Percentiles rank a stretch among this genome's conserved stretches.
phyloP scores from a whole-genome alignment of 352 stramenopile species.

The Thraustochytrium sp. region DNA sequence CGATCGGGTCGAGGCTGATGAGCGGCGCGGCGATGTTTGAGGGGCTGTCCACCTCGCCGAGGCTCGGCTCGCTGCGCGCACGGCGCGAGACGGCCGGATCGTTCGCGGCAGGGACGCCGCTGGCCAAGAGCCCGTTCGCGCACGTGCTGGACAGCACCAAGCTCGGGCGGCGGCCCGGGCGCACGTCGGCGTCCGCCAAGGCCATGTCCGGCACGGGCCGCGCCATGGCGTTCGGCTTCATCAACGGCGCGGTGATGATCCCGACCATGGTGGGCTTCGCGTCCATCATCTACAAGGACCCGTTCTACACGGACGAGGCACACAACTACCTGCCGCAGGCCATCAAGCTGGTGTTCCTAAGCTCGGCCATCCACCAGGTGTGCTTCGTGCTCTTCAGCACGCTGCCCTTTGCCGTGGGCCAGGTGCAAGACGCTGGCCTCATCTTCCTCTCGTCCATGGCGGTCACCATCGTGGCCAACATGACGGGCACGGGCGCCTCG shows the following conservation, averaged over 20 bases:
- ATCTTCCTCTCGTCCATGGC: constrained; percentile 95
- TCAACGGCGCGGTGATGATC: constrained; percentile 41
- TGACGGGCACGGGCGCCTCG: constrained; percentile 56
- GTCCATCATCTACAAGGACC: constrained; percentile 61
- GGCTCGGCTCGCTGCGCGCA: neutral
- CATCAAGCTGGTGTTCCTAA: constrained; percentile 92
- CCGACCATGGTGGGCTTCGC: constrained; percentile 43
- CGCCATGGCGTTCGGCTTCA: constrained; percentile 8
- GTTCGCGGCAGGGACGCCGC: neutral
- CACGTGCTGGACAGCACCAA: neutral
- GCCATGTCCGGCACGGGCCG: neutral
- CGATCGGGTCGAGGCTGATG: neutral
- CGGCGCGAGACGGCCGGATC: neutral
- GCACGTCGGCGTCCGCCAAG: neutral
- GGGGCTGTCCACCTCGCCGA: neutral
- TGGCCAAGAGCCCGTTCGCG: neutral
- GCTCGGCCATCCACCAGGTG: constrained; percentile 88
- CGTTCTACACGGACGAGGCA: constrained; percentile 67
- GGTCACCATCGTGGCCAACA: constrained; percentile 70
- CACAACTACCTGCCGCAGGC: constrained; percentile 72
- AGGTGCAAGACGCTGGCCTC: constrained; percentile 95
- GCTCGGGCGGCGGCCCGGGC: neutral
- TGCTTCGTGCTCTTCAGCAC: constrained; percentile 82
- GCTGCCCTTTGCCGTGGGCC: constrained; percentile 91
- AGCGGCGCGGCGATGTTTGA: neutral